phyloP scores from a whole-genome alignment of 1,139 yeast species.

The Geotrichum klebahnii region DNA sequence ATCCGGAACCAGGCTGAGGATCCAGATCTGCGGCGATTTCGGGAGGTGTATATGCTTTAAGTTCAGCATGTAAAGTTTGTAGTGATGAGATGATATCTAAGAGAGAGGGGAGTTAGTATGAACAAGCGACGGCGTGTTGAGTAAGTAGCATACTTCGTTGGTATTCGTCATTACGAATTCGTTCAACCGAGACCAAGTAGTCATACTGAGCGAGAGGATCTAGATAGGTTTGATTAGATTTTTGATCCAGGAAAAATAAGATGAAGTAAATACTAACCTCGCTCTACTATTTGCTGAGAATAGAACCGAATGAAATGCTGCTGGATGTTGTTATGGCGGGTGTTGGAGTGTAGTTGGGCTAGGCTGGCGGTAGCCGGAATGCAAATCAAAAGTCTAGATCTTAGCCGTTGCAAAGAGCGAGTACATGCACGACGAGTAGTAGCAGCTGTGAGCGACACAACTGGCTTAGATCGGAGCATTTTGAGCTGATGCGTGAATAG shows the following conservation, averaged over 20 bases:
- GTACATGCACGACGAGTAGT: too few species aligned
- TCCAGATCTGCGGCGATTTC: conserved; percentile 2
- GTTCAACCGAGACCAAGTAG: conserved; percentile 49
- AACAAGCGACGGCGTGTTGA: conserved; percentile 10
- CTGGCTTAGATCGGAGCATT: too few species aligned
- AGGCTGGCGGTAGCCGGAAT: too few species aligned
- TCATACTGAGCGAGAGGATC: conserved; percentile 53
- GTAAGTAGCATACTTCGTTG: conserved; percentile 42
- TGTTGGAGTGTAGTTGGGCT: too few species aligned
- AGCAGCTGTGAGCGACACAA: too few species aligned
- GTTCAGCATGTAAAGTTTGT: conserved; percentile 29
- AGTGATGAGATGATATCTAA: conserved; percentile 29
- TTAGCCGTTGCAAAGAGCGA: too few species aligned
- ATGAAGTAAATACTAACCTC: neutral
- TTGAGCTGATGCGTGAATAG: too few species aligned
- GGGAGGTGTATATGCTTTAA: conserved; percentile 30
- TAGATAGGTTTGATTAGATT: neutral
- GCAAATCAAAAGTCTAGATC: too few species aligned
- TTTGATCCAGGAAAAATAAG: neutral
- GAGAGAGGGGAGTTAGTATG: neutral
- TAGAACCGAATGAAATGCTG: too few species aligned
- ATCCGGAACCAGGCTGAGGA: conserved; percentile 14
- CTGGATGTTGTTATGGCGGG: too few species aligned
- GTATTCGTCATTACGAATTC: conserved; percentile 59
- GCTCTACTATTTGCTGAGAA: neutral